phyloP scores from a whole-genome alignment of 139 green algal species.

The Chlorella sp. region DNA sequence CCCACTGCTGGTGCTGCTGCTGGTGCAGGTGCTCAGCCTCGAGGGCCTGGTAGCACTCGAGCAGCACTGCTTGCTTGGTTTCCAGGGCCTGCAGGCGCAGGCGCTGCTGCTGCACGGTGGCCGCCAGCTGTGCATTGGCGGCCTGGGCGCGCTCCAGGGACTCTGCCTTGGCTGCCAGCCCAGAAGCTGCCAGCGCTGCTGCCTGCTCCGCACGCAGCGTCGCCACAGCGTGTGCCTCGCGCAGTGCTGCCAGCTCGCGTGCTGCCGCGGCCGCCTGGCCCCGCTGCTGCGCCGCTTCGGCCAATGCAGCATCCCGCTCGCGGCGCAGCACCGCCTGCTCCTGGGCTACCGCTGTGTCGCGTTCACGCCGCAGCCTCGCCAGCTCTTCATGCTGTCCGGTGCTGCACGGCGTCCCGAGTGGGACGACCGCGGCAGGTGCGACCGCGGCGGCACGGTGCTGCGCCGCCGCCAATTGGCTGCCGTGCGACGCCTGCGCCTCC shows the following conservation, averaged over 20 bases:
- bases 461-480: not conserved
- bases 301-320: not conserved
- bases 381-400: constrained; percentile 1
- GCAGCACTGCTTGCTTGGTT: constrained; percentile 2
- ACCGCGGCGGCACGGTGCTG: no score
- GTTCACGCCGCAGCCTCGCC: not conserved
- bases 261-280: not conserved
- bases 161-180: not conserved
- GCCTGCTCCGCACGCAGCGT: not conserved
- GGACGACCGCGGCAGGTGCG: not conserved
- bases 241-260: not conserved
- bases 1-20: not conserved
- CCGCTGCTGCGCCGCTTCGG: not conserved
- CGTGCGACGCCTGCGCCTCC: no score
- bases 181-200: not conserved
- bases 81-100: constrained; percentile 10
- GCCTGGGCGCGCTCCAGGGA: not conserved
- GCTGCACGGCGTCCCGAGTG: not conserved
- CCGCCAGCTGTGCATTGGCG: not conserved
- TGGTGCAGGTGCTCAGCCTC: constrained; percentile 1
- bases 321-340: not conserved
- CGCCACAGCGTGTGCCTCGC: not conserved
- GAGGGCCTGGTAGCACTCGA: constrained; percentile 1
- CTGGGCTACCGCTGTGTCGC: not conserved
- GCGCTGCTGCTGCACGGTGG: not conserved